Percentiles rank a stretch among this genome's conserved stretches.
Conservation (phyloP, 116 monocot genomes). For the Zostera marina region DNA sequence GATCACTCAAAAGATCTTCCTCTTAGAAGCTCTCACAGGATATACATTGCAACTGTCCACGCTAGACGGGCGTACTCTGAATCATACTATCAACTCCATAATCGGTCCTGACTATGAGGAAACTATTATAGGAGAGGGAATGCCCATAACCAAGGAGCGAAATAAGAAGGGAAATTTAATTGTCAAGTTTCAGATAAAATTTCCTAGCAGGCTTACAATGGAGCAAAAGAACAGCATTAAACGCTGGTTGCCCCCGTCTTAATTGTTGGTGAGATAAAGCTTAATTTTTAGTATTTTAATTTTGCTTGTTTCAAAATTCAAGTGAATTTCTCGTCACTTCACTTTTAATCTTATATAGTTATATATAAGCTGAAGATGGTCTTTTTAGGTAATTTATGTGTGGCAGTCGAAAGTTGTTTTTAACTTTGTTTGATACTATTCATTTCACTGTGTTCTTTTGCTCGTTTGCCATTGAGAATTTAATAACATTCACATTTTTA, state of each 20-base stretch:
- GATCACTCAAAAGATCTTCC: slow-evolving; percentile 20
- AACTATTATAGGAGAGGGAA: slow-evolving; percentile 29
- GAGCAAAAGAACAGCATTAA: slow-evolving; percentile 8
- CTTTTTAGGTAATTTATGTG: too few relatives aligned
- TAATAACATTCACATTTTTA: too few relatives aligned
- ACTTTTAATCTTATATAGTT: too few relatives aligned
- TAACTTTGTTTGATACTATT: too few relatives aligned
- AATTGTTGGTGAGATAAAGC: not conserved
- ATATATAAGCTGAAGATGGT: too few relatives aligned
- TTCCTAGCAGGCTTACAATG: slow-evolving; percentile 13
- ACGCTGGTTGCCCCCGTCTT: slow-evolving; percentile 7
- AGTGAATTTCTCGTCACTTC: too few relatives aligned
- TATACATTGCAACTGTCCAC: slow-evolving; percentile 33
- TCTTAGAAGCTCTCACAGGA: slow-evolving; percentile 25
- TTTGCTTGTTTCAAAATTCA: too few relatives aligned
- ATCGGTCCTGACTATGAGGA: slow-evolving; percentile 28
- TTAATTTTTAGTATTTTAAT: not conserved
- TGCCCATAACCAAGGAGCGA: slow-evolving; percentile 36
- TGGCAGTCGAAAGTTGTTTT: too few relatives aligned
- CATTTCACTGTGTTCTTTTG: too few relatives aligned
- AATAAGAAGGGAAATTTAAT: slow-evolving; percentile 27
- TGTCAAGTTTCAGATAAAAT: slow-evolving; percentile 32
- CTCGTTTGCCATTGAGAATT: too few relatives aligned
- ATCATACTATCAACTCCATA: slow-evolving; percentile 23
- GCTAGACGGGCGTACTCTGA: slow-evolving; percentile 19